Evolutionary conservation across 75 land plant genomes (phyloP).

Genomic region (Selaginella tamariscina): DNA sequence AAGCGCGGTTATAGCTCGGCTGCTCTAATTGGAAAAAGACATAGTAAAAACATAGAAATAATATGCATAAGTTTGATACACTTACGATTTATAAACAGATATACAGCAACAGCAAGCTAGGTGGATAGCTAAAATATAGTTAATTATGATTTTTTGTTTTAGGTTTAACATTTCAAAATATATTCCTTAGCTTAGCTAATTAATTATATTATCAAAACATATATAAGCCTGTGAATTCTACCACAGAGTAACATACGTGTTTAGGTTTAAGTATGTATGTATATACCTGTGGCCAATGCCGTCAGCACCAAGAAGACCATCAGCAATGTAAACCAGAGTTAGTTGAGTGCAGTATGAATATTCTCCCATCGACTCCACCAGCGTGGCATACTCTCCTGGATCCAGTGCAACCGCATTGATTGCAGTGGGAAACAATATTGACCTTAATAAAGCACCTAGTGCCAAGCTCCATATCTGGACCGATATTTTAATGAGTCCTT

Average conservation of each 20-base stretch:
- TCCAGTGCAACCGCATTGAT: conserved; percentile 59
- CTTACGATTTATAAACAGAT: not conserved
- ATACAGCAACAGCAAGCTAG: too few species aligned
- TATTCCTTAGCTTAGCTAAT: too few species aligned
- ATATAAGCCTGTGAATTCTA: too few species aligned
- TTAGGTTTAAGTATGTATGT: too few species aligned
- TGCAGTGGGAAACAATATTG: conserved; percentile 54
- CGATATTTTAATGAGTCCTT: too few species aligned
- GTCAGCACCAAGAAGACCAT: conserved; percentile 24
- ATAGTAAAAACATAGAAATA: not conserved
- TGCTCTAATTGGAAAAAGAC: conserved; percentile 18
- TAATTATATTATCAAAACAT: too few species aligned
- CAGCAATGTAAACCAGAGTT: conserved; percentile 20
- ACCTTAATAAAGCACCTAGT: conserved; percentile 49
- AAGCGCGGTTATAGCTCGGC: conserved; percentile 61
- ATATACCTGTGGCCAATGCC: conserved; percentile 66
- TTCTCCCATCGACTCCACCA: conserved; percentile 65
- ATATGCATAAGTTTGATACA: not conserved
- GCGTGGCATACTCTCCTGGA: conserved; percentile 75
- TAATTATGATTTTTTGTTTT: too few species aligned
- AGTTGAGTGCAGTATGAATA: conserved; percentile 58
- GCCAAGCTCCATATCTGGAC: conserved; percentile 78
- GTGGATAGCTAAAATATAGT: too few species aligned
- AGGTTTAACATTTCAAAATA: too few species aligned
- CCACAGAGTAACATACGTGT: too few species aligned